Evolutionary conservation across 192 early-diverging fungal species (phyloP).

Genomic region (Rhizoclosmatium sp.): DNA sequence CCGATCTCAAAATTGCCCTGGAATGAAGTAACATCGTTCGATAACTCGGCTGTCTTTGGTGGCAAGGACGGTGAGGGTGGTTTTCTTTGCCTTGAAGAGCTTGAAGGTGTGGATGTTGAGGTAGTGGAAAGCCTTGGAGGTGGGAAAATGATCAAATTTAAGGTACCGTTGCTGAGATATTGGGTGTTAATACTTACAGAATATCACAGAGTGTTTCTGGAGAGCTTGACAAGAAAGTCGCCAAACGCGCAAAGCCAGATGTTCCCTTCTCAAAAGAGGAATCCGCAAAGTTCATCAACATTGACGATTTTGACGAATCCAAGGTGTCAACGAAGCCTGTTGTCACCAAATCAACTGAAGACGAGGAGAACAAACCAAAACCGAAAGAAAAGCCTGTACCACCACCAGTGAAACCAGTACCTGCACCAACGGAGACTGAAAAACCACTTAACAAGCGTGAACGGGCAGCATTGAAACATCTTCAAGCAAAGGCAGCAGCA

Average conservation of each 20-base stretch:
- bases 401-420: background rate
- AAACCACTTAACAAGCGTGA: constrained; percentile 24
- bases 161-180: constrained; percentile 47
- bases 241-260: constrained; percentile 27
- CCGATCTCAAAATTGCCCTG: constrained; percentile 6
- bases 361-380: constrained; percentile 4
- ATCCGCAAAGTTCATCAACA: constrained; percentile 63
- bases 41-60: background rate
- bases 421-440: constrained; percentile 21
- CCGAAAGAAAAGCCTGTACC: constrained; percentile 2
- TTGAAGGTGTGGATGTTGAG: constrained; percentile 82
- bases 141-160: constrained; percentile 77
- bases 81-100: constrained; percentile 87
- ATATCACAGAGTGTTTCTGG: no score
- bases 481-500: constrained; percentile 10
- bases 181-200: no score
- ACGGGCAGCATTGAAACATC: constrained; percentile 6
- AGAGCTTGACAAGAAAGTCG: background rate
- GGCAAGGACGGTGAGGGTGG: constrained; percentile 73
- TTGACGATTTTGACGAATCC: constrained; percentile 83
- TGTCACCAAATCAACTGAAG: background rate
- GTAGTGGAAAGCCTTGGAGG: constrained; percentile 68
- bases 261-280: constrained; percentile 34
- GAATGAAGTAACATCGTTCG: background rate
- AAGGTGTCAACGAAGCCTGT: background rate